Evolutionary conservation across 2,329 filamentous ascomycete species (phyloP).

Genomic region (Ambrosiella cleistominuta): DNA sequence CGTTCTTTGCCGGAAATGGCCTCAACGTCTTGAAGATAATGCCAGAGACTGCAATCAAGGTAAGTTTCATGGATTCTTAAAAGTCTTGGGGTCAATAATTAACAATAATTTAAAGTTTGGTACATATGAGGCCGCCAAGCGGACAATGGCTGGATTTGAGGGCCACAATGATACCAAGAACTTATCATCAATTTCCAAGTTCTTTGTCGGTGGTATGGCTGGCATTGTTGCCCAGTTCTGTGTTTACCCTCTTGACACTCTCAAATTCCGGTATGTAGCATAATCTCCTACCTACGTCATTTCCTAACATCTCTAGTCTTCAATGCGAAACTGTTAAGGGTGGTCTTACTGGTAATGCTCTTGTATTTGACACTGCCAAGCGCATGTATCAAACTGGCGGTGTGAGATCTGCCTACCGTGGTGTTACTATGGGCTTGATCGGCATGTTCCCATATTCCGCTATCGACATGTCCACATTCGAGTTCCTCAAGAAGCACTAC

Average conservation of each 20-base stretch:
- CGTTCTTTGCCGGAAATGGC: slow-evolving; percentile 55
- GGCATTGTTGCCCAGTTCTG: slow-evolving; percentile 93
- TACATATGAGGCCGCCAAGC: slow-evolving; percentile 89
- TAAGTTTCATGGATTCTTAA: slow-evolving; percentile 15
- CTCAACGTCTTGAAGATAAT: slow-evolving; percentile 95
- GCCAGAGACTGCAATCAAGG: slow-evolving; percentile 92
- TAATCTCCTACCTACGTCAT: background rate
- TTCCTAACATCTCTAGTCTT: slow-evolving; percentile 41
- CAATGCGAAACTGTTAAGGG: slow-evolving; percentile 87
- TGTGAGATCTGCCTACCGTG: slow-evolving; percentile 65
- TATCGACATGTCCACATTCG: slow-evolving; percentile 90
- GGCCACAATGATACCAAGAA: slow-evolving; percentile 66
- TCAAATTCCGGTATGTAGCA: slow-evolving; percentile 42
- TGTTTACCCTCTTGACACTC: slow-evolving; percentile 82
- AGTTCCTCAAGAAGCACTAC: slow-evolving; percentile 68
- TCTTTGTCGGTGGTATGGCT: slow-evolving; percentile 74
- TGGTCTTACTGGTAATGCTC: slow-evolving; percentile 62
- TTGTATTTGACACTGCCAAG: slow-evolving; percentile 65
- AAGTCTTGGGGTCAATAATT: background rate
- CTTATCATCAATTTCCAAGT: slow-evolving; percentile 74
- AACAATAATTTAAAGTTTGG: slow-evolving; percentile 43
- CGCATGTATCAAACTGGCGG: slow-evolving; percentile 75
- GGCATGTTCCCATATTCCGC: slow-evolving; percentile 98
- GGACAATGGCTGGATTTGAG: slow-evolving; percentile 68
- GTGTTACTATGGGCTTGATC: slow-evolving; percentile 78